Conservation (phyloP, 2,329 filamentous ascomycete species). For the Calonectria naviculata region DNA sequence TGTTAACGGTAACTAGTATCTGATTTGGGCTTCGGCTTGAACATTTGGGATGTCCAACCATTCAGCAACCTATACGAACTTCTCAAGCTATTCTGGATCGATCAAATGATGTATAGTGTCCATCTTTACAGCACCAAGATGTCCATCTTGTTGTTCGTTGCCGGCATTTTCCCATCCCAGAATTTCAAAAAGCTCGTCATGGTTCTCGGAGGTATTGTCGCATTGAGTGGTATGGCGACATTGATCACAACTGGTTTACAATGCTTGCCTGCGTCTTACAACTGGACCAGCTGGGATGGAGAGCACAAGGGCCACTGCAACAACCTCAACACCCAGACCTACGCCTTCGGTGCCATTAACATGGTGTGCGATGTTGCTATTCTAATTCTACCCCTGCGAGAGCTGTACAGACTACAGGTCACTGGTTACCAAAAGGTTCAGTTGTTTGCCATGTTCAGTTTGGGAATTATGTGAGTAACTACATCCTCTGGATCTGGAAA, state of each 20-base stretch:
- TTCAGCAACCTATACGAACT: constrained; percentile 27
- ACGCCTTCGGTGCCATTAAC: constrained; percentile 26
- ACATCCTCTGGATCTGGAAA: too few relatives aligned
- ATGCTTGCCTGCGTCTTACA: constrained; percentile 29
- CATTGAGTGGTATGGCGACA: constrained; percentile 4
- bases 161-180: constrained; percentile 20
- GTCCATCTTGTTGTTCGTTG: constrained; percentile 31
- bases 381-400: neutral
- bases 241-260: constrained; percentile 29
- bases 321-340: constrained; percentile 31
- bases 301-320: constrained; percentile 29
- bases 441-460: neutral
- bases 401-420: neutral
- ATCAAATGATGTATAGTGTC: constrained; percentile 35
- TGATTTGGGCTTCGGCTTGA: neutral
- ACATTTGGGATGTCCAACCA: neutral
- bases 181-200: neutral
- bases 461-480: neutral
- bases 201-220: neutral
- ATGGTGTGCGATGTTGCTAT: neutral
- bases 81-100: constrained; percentile 32
- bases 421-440: neutral
- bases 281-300: constrained; percentile 31
- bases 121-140: constrained; percentile 35
- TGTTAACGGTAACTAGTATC: neutral